Conservation (phyloP, 768 basidiomycete species). For the Boletus rufocinnamomeus region DNA sequence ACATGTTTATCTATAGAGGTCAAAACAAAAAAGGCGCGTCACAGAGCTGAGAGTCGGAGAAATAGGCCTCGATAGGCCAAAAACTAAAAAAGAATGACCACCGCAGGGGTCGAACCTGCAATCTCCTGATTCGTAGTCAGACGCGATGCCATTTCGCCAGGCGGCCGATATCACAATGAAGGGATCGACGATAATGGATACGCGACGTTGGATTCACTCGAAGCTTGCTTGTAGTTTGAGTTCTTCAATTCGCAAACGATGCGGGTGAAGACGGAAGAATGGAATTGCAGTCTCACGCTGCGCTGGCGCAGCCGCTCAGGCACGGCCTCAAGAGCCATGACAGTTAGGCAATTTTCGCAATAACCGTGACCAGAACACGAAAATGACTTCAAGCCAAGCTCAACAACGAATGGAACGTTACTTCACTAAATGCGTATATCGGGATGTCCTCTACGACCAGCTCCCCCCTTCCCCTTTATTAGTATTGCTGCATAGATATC, state of each 20-base stretch:
- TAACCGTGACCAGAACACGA: too few species aligned
- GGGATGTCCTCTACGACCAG: too few species aligned
- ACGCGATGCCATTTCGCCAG: constrained; percentile 54
- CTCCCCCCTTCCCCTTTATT: too few species aligned
- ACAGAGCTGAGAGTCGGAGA: too few species aligned
- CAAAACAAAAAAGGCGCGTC: too few species aligned
- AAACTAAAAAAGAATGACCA: constrained; percentile 18
- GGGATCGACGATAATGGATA: neutral
- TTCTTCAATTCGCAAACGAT: neutral
- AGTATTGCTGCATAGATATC: too few species aligned
- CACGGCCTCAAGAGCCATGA: too few species aligned
- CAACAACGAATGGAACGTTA: neutral
- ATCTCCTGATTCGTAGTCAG: constrained; percentile 89
- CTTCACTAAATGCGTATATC: too few species aligned
- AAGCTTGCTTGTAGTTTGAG: neutral
- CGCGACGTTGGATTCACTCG: neutral
- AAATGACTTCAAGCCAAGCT: too few species aligned
- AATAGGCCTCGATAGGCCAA: neutral
- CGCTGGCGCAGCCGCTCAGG: neutral
- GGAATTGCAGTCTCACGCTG: neutral
- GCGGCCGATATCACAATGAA: neutral
- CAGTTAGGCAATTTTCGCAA: too few species aligned
- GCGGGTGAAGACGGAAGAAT: neutral
- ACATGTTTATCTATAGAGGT: too few species aligned
- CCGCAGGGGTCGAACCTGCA: constrained; percentile 84